Percentiles rank a stretch among this genome's conserved stretches.
phyloP scores from a whole-genome alignment of 1,284 basidiomycete genomes.

The Apiotrichum montevideense region DNA sequence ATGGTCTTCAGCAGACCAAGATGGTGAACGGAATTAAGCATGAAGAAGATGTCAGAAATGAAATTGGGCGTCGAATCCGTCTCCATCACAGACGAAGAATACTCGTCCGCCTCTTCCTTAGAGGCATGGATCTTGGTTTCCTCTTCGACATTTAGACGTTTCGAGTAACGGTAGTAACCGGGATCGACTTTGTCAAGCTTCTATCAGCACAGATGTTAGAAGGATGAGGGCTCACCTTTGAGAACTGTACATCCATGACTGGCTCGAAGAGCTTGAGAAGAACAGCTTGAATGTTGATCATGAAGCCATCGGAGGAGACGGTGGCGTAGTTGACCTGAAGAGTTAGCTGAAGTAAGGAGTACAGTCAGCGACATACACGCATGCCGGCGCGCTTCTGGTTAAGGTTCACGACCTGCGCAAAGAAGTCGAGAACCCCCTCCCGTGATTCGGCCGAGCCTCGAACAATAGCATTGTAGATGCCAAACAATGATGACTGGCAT shows the following conservation, averaged over 20 bases:
- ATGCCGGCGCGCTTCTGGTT: conserved; percentile 85
- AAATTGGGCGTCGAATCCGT: conserved; percentile 58
- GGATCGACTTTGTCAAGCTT: conserved; percentile 89
- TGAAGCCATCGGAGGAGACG: conserved; percentile 86
- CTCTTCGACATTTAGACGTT: conserved; percentile 67
- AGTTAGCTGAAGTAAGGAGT: background rate
- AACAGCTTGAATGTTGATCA: conserved; percentile 81
- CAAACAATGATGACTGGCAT: conserved; percentile 57
- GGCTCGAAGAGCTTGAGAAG: conserved; percentile 88
- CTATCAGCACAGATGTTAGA: background rate
- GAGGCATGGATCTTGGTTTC: conserved; percentile 89
- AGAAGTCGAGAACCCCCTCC: conserved; percentile 79
- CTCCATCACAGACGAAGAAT: conserved; percentile 55
- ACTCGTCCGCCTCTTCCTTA: conserved; percentile 67
- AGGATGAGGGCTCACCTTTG: conserved; percentile 59
- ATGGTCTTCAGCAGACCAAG: conserved; percentile 77
- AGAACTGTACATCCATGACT: conserved; percentile 86
- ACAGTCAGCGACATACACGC: conserved; percentile 53
- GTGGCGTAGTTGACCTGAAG: conserved; percentile 69
- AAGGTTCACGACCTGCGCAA: conserved; percentile 65
- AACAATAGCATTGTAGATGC: conserved; percentile 81
- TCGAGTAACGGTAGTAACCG: conserved; percentile 66
- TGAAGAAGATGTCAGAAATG: conserved; percentile 91
- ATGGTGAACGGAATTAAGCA: conserved; percentile 76
- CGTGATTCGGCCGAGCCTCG: conserved; percentile 71